Conservation (phyloP, 2,329 filamentous ascomycete genomes). For the Calonectria pseudoturangicola region DNA sequence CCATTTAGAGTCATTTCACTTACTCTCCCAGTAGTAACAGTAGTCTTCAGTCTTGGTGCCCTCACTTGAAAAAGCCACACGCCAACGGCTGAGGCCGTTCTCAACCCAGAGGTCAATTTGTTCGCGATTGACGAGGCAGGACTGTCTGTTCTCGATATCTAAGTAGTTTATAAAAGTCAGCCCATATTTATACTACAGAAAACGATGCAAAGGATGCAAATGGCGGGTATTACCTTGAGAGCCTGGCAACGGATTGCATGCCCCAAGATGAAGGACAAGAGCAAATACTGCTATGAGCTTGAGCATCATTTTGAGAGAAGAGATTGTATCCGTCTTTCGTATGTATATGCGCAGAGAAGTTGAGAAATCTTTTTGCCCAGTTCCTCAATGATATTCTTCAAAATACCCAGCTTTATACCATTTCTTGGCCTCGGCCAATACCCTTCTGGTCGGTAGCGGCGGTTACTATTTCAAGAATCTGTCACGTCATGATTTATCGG, state of each 20-base stretch:
- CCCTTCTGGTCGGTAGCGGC: too few relatives aligned
- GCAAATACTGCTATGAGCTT: not conserved
- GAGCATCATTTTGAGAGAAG: not conserved
- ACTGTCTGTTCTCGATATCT: not conserved
- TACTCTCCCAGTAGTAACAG: not conserved
- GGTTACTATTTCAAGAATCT: too few relatives aligned
- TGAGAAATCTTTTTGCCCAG: not conserved
- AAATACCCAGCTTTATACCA: too few relatives aligned
- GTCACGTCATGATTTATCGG: too few relatives aligned
- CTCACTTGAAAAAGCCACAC: not conserved
- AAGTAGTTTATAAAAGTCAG: not conserved
- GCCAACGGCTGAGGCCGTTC: slow-evolving; percentile 1
- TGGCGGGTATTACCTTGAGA: not conserved
- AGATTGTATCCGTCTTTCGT: not conserved
- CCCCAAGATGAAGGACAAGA: not conserved
- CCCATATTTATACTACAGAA: not conserved
- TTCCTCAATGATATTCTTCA: too few relatives aligned
- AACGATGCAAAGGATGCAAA: too few relatives aligned
- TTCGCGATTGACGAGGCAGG: not conserved
- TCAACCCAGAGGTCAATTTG: not conserved
- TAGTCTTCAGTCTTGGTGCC: not conserved
- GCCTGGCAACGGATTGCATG: not conserved
- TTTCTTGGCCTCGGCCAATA: too few relatives aligned
- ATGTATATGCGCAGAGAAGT: not conserved
- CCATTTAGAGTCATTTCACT: not conserved